phyloP scores from a whole-genome alignment of 1,284 basidiomycete genomes.

The Heterobasidion parviporum region DNA sequence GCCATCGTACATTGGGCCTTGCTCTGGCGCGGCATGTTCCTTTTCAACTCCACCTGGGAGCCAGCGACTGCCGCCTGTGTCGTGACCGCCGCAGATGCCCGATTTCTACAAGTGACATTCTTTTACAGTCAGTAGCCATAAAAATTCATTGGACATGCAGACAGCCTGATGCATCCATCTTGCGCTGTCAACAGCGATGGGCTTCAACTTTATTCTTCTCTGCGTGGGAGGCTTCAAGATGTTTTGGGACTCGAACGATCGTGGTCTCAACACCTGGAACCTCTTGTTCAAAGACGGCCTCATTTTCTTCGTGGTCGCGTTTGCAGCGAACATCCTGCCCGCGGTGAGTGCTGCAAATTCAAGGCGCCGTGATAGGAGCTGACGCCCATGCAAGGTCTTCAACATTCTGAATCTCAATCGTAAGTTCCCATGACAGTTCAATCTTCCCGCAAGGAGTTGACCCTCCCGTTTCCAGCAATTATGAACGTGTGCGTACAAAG shows the following conservation, averaged over 20 bases:
- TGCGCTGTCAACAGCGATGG: conserved; percentile 41
- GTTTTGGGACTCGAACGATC: conserved; percentile 34
- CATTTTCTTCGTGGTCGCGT: conserved; percentile 56
- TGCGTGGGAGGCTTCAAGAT: conserved; percentile 29
- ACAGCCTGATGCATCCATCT: too few relatives aligned
- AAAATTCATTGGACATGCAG: too few relatives aligned
- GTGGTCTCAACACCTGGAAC: conserved; percentile 47
- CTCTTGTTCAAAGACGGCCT: conserved; percentile 66
- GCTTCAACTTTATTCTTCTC: conserved; percentile 49
- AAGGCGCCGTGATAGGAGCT: not conserved
- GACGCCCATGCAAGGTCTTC: conserved; percentile 26
- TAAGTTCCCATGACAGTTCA: conserved; percentile 22
- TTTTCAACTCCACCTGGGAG: conserved; percentile 49
- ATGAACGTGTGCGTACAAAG: conserved; percentile 53
- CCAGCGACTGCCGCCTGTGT: conserved; percentile 30
- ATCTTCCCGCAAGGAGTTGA: not conserved
- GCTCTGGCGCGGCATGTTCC: conserved; percentile 61
- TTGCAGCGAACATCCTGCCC: conserved; percentile 56
- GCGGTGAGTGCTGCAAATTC: conserved; percentile 36
- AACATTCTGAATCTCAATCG: conserved; percentile 53
- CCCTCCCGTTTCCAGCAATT: conserved; percentile 27
- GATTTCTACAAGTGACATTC: conserved; percentile 54
- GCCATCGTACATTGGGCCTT: conserved; percentile 59
- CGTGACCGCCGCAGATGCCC: conserved; percentile 42
- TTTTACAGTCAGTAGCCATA: conserved; percentile 48